Conservation (phyloP, 2,329 filamentous ascomycete genomes). For the Cordyceps cateniannulata region DNA sequence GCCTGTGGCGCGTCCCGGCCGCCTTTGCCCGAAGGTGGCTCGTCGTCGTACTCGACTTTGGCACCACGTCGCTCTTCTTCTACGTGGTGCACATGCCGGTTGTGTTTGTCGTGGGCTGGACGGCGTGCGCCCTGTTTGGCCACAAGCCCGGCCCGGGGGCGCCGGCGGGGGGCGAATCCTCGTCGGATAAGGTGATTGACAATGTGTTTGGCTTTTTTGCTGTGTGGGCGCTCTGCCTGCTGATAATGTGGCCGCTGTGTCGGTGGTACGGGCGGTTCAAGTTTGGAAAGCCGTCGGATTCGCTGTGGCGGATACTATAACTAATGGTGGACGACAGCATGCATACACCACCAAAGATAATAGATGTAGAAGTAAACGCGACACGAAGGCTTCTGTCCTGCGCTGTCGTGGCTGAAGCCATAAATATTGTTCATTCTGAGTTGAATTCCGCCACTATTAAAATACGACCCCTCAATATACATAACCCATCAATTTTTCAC, state of each 20-base stretch:
- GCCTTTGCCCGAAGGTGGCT: slow-evolving; percentile 22
- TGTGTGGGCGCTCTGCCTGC: slow-evolving; percentile 29
- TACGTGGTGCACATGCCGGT: slow-evolving; percentile 34
- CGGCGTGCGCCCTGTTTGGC: slow-evolving; percentile 27
- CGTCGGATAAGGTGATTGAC: slow-evolving; percentile 26
- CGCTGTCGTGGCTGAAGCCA: neutral
- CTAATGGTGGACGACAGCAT: slow-evolving; percentile 18
- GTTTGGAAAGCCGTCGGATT: slow-evolving; percentile 32
- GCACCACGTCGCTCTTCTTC: slow-evolving; percentile 41
- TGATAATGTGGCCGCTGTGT: slow-evolving; percentile 35
- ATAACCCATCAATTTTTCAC: neutral
- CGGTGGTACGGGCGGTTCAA: slow-evolving; percentile 38
- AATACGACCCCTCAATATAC: neutral
- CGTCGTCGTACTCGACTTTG: slow-evolving; percentile 34
- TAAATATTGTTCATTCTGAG: neutral
- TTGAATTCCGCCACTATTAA: neutral
- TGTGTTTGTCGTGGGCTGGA: slow-evolving; percentile 22
- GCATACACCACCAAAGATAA: neutral
- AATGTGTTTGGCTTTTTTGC: slow-evolving; percentile 30
- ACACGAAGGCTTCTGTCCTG: neutral
- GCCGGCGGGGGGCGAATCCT: slow-evolving; percentile 19
- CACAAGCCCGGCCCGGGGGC: slow-evolving; percentile 24
- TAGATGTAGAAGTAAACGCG: neutral
- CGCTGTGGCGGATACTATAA: slow-evolving; percentile 39
- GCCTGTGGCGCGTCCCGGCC: slow-evolving; percentile 29